Evolutionary conservation across 1,284 basidiomycete species (phyloP).

Genomic region (Ganoderma resinaceum): DNA sequence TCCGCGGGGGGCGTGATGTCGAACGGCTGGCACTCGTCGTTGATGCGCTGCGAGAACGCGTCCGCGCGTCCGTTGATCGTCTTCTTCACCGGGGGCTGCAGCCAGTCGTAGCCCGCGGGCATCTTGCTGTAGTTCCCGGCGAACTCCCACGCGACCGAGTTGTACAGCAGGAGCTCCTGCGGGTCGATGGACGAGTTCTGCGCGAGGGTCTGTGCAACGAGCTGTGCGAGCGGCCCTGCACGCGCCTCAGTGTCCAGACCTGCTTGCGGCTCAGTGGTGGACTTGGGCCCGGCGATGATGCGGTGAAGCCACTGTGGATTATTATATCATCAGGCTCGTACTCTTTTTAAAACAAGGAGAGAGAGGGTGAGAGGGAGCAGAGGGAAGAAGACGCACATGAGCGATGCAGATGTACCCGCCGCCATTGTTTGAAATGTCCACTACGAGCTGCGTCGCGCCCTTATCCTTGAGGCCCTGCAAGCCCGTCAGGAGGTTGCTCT

Average conservation of each 20-base stretch:
- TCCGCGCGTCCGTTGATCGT: conserved; percentile 56
- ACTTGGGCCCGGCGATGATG: conserved; percentile 61
- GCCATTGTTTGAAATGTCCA: conserved; percentile 69
- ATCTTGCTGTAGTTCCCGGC: conserved; percentile 53
- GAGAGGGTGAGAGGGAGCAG: too few species aligned
- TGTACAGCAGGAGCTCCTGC: conserved; percentile 52
- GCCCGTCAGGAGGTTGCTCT: conserved; percentile 54
- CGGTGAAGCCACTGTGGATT: conserved; percentile 63
- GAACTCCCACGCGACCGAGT: conserved; percentile 58
- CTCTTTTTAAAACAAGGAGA: too few species aligned
- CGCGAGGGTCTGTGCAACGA: conserved; percentile 54
- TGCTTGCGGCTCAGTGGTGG: conserved; percentile 61
- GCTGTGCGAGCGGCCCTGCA: conserved; percentile 56
- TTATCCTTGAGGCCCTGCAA: conserved; percentile 53
- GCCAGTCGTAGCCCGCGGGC: conserved; percentile 52
- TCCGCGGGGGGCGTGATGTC: conserved; percentile 48
- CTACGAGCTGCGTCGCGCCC: conserved; percentile 60
- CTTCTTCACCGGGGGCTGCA: conserved; percentile 47
- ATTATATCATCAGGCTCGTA: not conserved
- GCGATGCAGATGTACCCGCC: conserved; percentile 69
- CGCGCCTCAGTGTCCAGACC: conserved; percentile 61
- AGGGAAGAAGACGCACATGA: conserved; percentile 54
- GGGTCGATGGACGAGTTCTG: conserved; percentile 49
- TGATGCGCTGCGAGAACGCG: conserved; percentile 58
- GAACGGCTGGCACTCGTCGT: conserved; percentile 66